Base-by-base conservation (phyloP, 306 rosid genomes). In the Cicer arietinum region DNA sequence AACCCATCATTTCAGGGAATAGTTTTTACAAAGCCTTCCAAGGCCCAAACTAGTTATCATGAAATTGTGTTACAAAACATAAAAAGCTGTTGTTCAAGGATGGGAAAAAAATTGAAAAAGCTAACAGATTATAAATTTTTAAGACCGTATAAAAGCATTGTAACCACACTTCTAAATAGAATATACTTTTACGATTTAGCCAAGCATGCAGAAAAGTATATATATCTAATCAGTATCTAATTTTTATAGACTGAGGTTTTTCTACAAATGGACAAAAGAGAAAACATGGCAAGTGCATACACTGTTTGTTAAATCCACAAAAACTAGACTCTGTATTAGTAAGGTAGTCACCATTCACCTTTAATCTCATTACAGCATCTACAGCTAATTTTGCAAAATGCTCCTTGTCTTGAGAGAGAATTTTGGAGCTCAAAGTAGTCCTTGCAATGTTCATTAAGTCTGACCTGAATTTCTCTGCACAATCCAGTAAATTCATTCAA, bases 391-490 rank as follows among this genome's bases (percentile, higher is more conserved):
- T 86, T 39, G 91, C 98, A 83, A 95, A 95, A 77, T 95, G 97
- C 17, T 90, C 99, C 79, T 95, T 95, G 69, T 95, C 98, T 76
- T 89, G 98, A 7, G 97, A 95, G 52, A 95, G 96, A 85, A 95
- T 95, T 87, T 95, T 95, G 60, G 99, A 95, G 79, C 99, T 89
- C 90, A 95, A 75, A 70, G 99, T 95, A 76, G 98, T 95, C 98
- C 71, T 95, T 25, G 98, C 99, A 74, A 95, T 92, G 86, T 89
- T 92, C 98, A 95, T 84, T 85, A 91, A 86, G 87, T 94, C 98
- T 41, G 89, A 80, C 81, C 90, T 91, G 84, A 94, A 30, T 30
- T 30, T 30, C 35, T 30, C 35, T 30, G 35, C 35, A 30, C 35
- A 30, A 30, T 30, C 35, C 35, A 30, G 35, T 30, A 30, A 30